Percentiles rank a stretch among this genome's conserved stretches.
These are phyloP conservation scores for Colletotrichum caudatum DNA, from an alignment of 2,329 filamentous ascomycete species.

Conservation along the genomic window DNA sequence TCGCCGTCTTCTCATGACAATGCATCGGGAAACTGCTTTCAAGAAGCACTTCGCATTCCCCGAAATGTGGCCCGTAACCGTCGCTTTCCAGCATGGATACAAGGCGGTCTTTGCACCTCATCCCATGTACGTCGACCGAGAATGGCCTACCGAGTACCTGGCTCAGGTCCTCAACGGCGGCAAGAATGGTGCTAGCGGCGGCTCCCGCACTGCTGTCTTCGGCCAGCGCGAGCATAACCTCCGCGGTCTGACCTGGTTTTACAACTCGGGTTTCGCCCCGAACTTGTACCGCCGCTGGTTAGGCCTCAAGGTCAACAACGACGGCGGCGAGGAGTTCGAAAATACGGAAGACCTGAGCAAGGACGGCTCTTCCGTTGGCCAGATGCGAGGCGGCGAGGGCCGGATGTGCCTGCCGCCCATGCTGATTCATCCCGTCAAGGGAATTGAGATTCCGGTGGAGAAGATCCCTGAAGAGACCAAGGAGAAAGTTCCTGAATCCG, in stretches of 20 bases:
- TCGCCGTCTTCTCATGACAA: conserved; percentile 80
- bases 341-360: conserved; percentile 65
- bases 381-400: conserved; percentile 77
- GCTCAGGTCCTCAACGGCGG: conserved; percentile 85
- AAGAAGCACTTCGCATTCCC: conserved; percentile 92
- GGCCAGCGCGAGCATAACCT: conserved; percentile 92
- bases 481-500: conserved; percentile 59
- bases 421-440: conserved; percentile 90
- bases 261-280: conserved; percentile 83
- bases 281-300: conserved; percentile 90
- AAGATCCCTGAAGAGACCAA: conserved; percentile 62
- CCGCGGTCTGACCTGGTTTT: conserved; percentile 89
- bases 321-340: conserved; percentile 83
- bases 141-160: conserved; percentile 85
- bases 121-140: conserved; percentile 86
- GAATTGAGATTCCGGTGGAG: conserved; percentile 74
- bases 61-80: conserved; percentile 94
- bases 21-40: conserved; percentile 90
- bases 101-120: conserved; percentile 95
- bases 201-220: conserved; percentile 77
- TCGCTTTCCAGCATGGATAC: conserved; percentile 89
- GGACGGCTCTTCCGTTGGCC: conserved; percentile 60
- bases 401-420: conserved; percentile 93
- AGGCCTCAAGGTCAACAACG: conserved; percentile 82
- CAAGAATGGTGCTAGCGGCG: conserved; percentile 79